Base-by-base conservation (phyloP, 306 rosid species). In the Quercus cerris region DNA sequence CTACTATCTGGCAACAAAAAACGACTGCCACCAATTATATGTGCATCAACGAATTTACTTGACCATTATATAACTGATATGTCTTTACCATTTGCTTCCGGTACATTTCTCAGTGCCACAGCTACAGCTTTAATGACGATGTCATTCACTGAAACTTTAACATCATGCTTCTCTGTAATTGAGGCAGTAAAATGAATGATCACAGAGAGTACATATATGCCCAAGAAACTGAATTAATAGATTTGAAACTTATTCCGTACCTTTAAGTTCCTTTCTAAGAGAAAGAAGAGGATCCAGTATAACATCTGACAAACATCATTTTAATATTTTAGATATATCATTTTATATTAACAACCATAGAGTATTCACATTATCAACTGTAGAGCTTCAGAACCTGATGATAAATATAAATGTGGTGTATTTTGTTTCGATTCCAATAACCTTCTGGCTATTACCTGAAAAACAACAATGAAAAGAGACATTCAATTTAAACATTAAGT, bases 121-220 rank as follows among this genome's bases (percentile, higher is more conserved):
- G 99, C 99, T 74, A 95, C 98, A 70, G 97, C 97, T 91, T 93
- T 95, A 83, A 95, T 90, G 80, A 95, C 86, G 79, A 95, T 95
- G 77, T 95, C 99, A 85, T 95, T 95, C 78, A 93, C 99, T 4
- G 99, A 95, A 91, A 95, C 99, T 83, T 95, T 93, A 77, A 95
- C 94, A 28, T 87, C 89, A 89, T 89, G 90, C 87, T 85, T 86
- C 85, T 95, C 99, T 95, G 97, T 82, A 86, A 72, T 83, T 66
- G 56, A 81, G 68, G 64, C 56, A 79, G 75, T 71, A 8, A 83
- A 82, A 57, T 76, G 54, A 74, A 82, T 79, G 61, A 83, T 82
- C 56, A 67, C 76, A 79, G 18, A 58, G 77, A 27, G 49, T 44
- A 78, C 30, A 58, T 71, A 71, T 58, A 77, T 57, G 77, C 54